A percentile compares a stretch with the other conserved stretches of the same genome.
phyloP scores from a whole-genome alignment of 768 basidiomycete species.

The Xerocomellus intermedius region DNA sequence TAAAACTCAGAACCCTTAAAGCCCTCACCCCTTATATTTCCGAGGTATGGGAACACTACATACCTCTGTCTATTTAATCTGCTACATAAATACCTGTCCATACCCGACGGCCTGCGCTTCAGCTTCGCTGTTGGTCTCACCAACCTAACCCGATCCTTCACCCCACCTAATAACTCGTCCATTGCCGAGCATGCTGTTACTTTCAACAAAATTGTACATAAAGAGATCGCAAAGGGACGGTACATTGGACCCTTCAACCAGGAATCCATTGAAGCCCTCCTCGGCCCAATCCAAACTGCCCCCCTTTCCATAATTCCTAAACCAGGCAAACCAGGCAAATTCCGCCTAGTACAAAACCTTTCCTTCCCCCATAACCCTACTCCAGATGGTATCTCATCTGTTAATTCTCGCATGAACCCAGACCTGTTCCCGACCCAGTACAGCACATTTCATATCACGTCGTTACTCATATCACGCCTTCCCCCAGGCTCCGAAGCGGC shows the following conservation, averaged over 20 bases:
- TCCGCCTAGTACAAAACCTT: slow-evolving; percentile 30
- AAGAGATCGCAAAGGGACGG: not conserved
- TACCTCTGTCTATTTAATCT: too few relatives aligned
- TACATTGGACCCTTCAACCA: not conserved
- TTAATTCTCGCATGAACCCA: accelerated
- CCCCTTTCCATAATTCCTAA: slow-evolving; percentile 32
- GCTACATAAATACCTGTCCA: not conserved
- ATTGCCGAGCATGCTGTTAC: not conserved
- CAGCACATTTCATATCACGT: not conserved
- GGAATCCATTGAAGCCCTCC: accelerated
- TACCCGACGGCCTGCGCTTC: not conserved
- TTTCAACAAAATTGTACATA: not conserved
- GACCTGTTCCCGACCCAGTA: not conserved
- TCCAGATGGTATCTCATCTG: not conserved
- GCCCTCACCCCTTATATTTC: not conserved
- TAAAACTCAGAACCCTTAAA: not conserved
- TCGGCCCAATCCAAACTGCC: slow-evolving; percentile 19
- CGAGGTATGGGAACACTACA: not conserved
- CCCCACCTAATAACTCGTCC: not conserved
- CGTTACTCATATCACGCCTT: accelerated
- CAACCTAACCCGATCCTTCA: not conserved
- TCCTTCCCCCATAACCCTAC: slow-evolving; percentile 18
- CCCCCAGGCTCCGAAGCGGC: not conserved
- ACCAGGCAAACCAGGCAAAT: slow-evolving; percentile 21
- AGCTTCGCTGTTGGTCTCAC: not conserved